A percentile compares a stretch with the other conserved stretches of the same genome.
These are phyloP conservation scores for Seiridium cupressi DNA, from an alignment of 2,329 filamentous ascomycete genomes.

Conservation along the genomic window DNA sequence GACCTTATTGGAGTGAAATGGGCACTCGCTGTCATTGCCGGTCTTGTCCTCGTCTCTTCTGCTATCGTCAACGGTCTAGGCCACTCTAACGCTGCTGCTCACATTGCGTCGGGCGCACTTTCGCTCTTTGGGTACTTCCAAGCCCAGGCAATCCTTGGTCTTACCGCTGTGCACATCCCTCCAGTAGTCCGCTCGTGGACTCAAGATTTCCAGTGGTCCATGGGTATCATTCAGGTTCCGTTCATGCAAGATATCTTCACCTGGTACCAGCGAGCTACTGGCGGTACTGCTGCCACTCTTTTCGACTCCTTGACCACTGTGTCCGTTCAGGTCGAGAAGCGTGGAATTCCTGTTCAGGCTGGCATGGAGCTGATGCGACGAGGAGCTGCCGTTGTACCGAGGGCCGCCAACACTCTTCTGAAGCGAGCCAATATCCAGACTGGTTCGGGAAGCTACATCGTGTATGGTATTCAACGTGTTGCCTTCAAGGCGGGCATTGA, in stretches of 20 bases:
- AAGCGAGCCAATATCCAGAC: conserved; percentile 45
- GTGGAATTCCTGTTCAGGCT: conserved; percentile 27
- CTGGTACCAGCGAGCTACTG: conserved; percentile 86
- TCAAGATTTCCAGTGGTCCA: conserved; percentile 89
- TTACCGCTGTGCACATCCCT: conserved; percentile 71
- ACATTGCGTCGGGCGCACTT: conserved; percentile 80
- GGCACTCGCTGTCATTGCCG: conserved; percentile 75
- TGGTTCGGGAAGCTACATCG: conserved; percentile 46
- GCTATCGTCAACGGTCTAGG: conserved; percentile 80
- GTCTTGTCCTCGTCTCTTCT: conserved; percentile 72
- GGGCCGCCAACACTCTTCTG: conserved; percentile 31
- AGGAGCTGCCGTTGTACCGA: conserved; percentile 24
- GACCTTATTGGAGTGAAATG: conserved; percentile 79
- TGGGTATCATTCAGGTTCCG: conserved; percentile 78
- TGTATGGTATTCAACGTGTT: conserved; percentile 77
- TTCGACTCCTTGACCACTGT: conserved; percentile 67
- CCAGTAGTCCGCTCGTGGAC: conserved; percentile 84
- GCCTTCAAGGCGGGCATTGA: conserved; percentile 80
- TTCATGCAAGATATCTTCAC: conserved; percentile 80
- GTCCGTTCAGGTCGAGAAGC: conserved; percentile 72
- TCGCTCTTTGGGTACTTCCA: conserved; percentile 88
- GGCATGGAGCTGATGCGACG: conserved; percentile 27
- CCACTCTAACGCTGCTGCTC: conserved; percentile 82
- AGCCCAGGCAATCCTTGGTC: conserved; percentile 78
- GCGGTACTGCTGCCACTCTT: conserved; percentile 72